Base-by-base conservation (phyloP, 257 asterid species). In the Solanum sitiens region DNA sequence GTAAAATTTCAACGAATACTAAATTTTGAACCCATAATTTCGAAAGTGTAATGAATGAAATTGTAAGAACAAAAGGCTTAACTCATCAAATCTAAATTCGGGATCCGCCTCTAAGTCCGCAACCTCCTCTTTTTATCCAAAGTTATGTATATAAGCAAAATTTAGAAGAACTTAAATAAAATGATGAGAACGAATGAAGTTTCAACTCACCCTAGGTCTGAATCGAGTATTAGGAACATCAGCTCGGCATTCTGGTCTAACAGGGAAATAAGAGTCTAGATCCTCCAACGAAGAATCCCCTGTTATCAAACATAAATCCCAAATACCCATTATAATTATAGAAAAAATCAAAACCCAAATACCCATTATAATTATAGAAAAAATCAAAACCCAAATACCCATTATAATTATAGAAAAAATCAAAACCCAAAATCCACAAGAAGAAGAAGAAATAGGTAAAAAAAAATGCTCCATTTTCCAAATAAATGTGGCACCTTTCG, bases 191-290 rank as follows among this genome's bases (percentile, higher is more conserved):
- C 3, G 74, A 83, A 87, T 85, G 82, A 79, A 73, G 42, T 47
- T 79, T 47, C 59, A 12, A 74, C 97, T 71, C 86, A 96, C 99
- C 97, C 95, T 90, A 8, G 98, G 93, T 88, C 94, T 95, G 91
- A 95, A 95, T 44, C 95, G 95, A 73, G 96, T 94, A 91, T 93
- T 92, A 67, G 98, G 98, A 56, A 90, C 95, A 87, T 95, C 97
- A 59, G 93, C 98, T 90, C 87, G 95, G 68, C 98, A 95, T 90
- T 95, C 98, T 42, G 95, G 94, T 89, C 93, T 95, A 83, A 93
- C 83, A 35, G 98, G 98, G 87, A 93, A 96, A 90, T 92, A 96
- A 3, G 96, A 88, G 86, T 93, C 98, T 92, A 95, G 89, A 90
- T 96, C 98, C 92, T 90, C 98, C 7, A 93, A 50, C 53, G 90